Base-by-base conservation (phyloP, 495 filamentous ascomycete species). In the Neurospora sp. region DNA sequence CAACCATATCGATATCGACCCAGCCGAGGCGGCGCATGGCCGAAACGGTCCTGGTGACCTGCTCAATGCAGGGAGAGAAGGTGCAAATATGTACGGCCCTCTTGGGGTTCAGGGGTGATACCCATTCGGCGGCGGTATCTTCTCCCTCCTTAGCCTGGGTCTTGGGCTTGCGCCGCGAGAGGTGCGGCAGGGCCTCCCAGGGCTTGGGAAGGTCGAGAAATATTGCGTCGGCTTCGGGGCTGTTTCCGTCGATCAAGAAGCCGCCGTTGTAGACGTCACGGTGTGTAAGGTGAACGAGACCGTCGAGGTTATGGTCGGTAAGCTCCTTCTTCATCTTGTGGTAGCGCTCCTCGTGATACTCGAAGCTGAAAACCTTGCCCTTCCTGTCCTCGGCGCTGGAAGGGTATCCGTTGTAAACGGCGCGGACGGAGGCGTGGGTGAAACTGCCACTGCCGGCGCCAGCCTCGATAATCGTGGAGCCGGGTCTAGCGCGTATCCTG, bases 51-150 rank as follows among this genome's bases (percentile, higher is more conserved):
- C 89, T 87, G 39, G 91, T 91, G 10, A 94, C 94, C 81, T 99
- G 96, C 82, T 99, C 96, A 77, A 99, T 94, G 80, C 96, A 99
- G 0, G 96, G 96, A 9, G 91, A 94, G 84, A 99, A 99, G 3
- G 94, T 95, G 82, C 96, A 99, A 74, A 99, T 84, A 74, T 93
- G 86, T 23, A 89, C 88, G 3, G 92, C 83, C 38, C 86, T 82
- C 6, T 84, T 84, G 0, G 92, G 89, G 74, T 94, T 89, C 5
- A 99, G 86, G 0, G 93, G 90, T 0, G 92, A 93, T 31, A 83
- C 80, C 83, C 87, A 89, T 39, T 74, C 73, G 42, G 69, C 70
- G 4, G 69, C 74, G 41, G 62, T 66, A 37, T 69, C 74, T 7
- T 74, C 78, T 14, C 59, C 54, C 0, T 48, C 44, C 6, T 38